Base-by-base conservation (phyloP, 1,139 yeast species). In the Sugiyamaella novakii region DNA sequence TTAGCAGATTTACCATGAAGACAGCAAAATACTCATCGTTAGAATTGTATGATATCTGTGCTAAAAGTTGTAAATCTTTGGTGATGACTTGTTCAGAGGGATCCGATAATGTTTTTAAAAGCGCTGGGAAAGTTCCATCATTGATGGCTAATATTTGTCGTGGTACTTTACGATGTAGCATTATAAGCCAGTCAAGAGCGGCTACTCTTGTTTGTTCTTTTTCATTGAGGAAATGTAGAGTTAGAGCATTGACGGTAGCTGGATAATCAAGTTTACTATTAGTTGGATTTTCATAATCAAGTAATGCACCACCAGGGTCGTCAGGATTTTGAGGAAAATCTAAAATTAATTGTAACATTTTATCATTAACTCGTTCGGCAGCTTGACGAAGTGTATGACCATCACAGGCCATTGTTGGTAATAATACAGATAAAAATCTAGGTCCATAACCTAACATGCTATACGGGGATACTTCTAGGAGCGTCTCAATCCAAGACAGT, bases 171-270 rank as follows among this genome's bases (percentile, higher is more conserved):
- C 81, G 77, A 61, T 91, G 94, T 40, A 94, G 74, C 76, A 88
- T 81, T 21, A 84, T 83, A 30, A 94, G 73, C 98, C 98, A 94
- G 57, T 91, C 96, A 40, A 94, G 72, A 15, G 95, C 86, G 0
- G 95, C 89, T 15, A 89, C 77, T 55, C 94, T 75, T 0, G 97
- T 87, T 29, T 84, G 80, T 56, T 88, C 96, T 58, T 87, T 84
- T 50, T 83, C 86, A 56, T 79, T 81, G 52, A 79, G 67, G 52
- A 84, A 80, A 56, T 83, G 87, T 28, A 79, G 59, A 0, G 84
- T 79, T 49, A 84, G 65, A 5, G 83, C 80, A 53, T 80, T 81
- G 29, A 83, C 80, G 3, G 83, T 76, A 2, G 83, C 71, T 0
- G 80, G 69, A 54, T 79, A 80, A 58, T 81, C 81, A n/a, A 81